Conservation (phyloP, 2,329 filamentous ascomycete genomes). For the Proliferodiscus dingleyae region DNA sequence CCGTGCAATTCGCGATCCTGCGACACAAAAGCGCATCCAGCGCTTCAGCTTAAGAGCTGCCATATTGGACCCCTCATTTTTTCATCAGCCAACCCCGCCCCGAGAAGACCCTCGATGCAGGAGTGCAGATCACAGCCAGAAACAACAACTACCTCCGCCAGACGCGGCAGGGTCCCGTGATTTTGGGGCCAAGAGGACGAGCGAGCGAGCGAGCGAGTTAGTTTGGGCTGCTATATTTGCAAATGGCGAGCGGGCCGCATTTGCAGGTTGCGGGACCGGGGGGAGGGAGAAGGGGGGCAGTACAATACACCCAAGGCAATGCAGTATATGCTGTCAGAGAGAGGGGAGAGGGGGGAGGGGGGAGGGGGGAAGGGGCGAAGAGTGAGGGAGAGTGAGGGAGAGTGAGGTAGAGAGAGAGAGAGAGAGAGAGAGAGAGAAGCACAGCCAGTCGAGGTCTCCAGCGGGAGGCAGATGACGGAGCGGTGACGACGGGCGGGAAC, state of each 20-base stretch:
- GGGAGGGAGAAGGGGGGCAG: neutral
- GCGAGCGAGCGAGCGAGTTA: neutral
- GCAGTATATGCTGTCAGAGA: neutral
- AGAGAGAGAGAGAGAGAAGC: no score
- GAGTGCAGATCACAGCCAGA: conserved; percentile 1
- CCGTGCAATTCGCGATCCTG: no score
- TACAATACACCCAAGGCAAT: neutral
- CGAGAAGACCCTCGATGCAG: conserved; percentile 2
- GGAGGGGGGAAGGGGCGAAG: neutral
- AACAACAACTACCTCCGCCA: conserved; percentile 3
- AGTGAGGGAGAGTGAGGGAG: neutral
- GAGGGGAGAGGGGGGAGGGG: neutral
- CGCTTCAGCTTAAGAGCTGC: no score
- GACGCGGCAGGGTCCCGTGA: conserved; percentile 6
- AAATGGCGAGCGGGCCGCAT: neutral
- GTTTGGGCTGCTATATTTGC: neutral
- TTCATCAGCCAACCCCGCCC: neutral
- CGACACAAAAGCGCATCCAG: no score
- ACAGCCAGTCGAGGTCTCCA: no score
- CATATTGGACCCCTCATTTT: neutral
- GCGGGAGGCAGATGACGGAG: no score
- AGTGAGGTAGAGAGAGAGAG: neutral
- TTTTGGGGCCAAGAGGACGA: neutral
- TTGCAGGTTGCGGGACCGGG: neutral
- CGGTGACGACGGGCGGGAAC: neutral